Evolutionary conservation across 192 early-diverging fungal genomes (phyloP).

Genomic region (Polychytrium aggregatum): DNA sequence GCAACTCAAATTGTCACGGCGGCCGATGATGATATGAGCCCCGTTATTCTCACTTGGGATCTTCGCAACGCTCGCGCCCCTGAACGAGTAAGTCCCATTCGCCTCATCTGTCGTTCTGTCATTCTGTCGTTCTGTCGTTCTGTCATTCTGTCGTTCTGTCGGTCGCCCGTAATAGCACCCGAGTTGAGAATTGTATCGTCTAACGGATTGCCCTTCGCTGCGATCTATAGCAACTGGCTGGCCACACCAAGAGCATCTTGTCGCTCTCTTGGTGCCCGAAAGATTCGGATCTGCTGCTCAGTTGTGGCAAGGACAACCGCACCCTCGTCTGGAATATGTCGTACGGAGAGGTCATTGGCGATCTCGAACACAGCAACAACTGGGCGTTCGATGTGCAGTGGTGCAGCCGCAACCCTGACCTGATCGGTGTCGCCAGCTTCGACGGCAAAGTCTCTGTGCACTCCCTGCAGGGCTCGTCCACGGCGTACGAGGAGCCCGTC

Average conservation of each 20-base stretch:
- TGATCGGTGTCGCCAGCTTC: slow-evolving; percentile 77
- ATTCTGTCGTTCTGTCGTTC: neutral
- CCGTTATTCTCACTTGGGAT: slow-evolving; percentile 88
- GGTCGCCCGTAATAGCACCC: too few species aligned
- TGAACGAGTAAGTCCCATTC: slow-evolving; percentile 35
- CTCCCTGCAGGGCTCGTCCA: slow-evolving; percentile 45
- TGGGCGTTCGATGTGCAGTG: slow-evolving; percentile 97
- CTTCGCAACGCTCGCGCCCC: slow-evolving; percentile 90
- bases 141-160: neutral
- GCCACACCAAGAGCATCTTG: slow-evolving; percentile 84
- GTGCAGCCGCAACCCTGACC: slow-evolving; percentile 89
- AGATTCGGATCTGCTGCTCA: slow-evolving; percentile 85
- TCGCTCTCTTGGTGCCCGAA: slow-evolving; percentile 92
- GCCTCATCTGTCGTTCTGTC: neutral
- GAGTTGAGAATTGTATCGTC: neutral
- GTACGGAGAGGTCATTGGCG: slow-evolving; percentile 73
- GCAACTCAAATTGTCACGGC: slow-evolving; percentile 89
- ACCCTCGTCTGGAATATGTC: slow-evolving; percentile 90
- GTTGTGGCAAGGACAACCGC: slow-evolving; percentile 89
- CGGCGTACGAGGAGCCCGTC: slow-evolving; percentile 15
- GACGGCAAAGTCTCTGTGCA: slow-evolving; percentile 89
- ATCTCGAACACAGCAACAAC: slow-evolving; percentile 73
- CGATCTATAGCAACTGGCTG: slow-evolving; percentile 58
- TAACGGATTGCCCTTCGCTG: neutral
- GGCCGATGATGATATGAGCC: slow-evolving; percentile 82